Evolutionary conservation across 129 eudicot genomes (phyloP).

Genomic region (Artemisia tridentata): DNA sequence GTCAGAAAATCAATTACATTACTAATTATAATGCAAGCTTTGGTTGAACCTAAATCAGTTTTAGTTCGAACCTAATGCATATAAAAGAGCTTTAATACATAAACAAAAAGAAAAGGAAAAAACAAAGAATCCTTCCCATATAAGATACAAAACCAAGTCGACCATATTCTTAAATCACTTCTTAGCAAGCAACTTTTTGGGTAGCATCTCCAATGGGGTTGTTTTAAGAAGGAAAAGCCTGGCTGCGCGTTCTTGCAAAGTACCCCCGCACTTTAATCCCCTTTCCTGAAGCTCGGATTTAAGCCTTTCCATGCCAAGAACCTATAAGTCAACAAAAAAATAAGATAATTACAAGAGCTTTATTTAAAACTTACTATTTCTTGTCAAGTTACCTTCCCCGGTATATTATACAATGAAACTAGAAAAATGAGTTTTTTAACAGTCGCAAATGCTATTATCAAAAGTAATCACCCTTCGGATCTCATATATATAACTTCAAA

Average conservation of each 20-base stretch:
- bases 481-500: not conserved
- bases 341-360: not conserved
- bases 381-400: not conserved
- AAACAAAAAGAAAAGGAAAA: slow-evolving; percentile 5
- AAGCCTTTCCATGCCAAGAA: slow-evolving; percentile 81
- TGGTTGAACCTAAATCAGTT: no score
- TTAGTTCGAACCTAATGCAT: not conserved
- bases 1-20: no score
- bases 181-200: slow-evolving; percentile 86
- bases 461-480: not conserved
- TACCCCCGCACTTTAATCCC: slow-evolving; percentile 93
- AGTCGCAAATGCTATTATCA: not conserved
- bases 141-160: slow-evolving; percentile 17
- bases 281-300: slow-evolving; percentile 82
- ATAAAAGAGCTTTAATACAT: slow-evolving; percentile 11
- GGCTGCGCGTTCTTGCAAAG: slow-evolving; percentile 91
- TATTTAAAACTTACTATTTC: not conserved
- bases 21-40: no score
- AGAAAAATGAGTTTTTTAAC: not conserved
- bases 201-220: slow-evolving; percentile 77
- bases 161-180: slow-evolving; percentile 45
- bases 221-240: slow-evolving; percentile 92
- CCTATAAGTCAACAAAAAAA: slow-evolving; percentile 37
- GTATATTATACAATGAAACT: slow-evolving; percentile 5
- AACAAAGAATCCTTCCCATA: slow-evolving; percentile 16